These are phyloP conservation scores for Boletus barrowsii DNA, from an alignment of 768 basidiomycete genomes.

Conservation along the genomic window DNA sequence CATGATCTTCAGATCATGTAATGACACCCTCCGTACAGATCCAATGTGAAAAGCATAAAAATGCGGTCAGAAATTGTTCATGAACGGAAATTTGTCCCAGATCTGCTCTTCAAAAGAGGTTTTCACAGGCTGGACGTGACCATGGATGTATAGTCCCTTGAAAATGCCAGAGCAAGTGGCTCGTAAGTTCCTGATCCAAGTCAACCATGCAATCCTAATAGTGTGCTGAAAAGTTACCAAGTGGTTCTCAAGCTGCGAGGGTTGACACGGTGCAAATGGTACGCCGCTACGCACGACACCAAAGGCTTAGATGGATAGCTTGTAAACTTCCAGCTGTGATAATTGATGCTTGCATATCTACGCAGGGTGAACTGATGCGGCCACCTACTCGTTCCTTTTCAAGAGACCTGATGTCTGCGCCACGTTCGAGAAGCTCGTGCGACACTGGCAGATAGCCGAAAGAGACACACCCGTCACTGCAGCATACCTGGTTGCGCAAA, in stretches of 20 bases:
- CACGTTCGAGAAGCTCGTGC: background rate
- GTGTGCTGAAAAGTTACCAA: background rate
- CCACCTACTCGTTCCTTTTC: background rate
- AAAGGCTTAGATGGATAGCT: conserved; percentile 9
- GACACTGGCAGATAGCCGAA: background rate
- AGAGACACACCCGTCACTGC: too few species aligned
- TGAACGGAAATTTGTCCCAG: background rate
- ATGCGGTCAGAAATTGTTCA: background rate
- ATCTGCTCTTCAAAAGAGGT: background rate
- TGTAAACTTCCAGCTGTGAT: conserved; percentile 6
- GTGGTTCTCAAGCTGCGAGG: background rate
- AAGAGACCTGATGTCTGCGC: background rate
- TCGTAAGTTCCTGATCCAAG: background rate
- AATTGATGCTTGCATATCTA: background rate
- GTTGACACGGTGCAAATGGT: background rate
- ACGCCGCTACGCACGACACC: conserved; percentile 1
- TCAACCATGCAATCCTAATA: background rate
- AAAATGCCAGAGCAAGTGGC: conserved; percentile 2
- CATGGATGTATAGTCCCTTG: background rate
- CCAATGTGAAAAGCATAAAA: conserved; percentile 5
- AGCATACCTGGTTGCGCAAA: too few species aligned
- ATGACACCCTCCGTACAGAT: background rate
- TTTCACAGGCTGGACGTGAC: too few species aligned
- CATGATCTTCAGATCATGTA: background rate
- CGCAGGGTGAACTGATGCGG: too few species aligned